Evolutionary conservation across 2,329 filamentous ascomycete species (phyloP), one percentile per base, ranked within the genome.

Genomic region (Botrytis fabae): DNA sequence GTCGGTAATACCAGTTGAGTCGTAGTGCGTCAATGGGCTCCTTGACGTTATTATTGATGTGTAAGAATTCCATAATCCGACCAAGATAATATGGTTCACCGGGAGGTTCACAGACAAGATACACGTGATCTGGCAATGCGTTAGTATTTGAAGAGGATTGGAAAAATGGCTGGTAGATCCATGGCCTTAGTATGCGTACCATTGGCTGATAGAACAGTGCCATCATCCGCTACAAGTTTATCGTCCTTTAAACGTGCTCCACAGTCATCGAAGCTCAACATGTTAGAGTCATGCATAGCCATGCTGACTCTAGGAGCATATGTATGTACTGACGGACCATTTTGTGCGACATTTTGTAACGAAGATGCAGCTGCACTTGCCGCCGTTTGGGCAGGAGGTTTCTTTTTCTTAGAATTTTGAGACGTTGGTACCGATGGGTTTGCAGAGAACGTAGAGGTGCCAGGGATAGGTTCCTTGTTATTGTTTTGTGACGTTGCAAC

Each of bases 1-100:
- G 95, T 59, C 96, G 91, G 82, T 98, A 98, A 83, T 95, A 98
- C 96, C 96, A 99, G 84, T 99, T 99, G 80, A 98, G 93, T 78
- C 95, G 92, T 79, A 99, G 83, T 60, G 93, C 90, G 81, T 98
- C 95, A 76, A 99, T 90, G 1, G 92, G 91, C 74, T 90, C 89
- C 71, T 86, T 87, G 51, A 86, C 84, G 81, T 95, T 89, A 80
- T 95, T 94, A 79, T 95, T 90, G 80, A 87, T 85, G 80, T 97
- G 94, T 78, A 98, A 85, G 81, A 98, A 98, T 82, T 99, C 95
- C 96, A 99, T 99, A 82, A 99, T 96, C 78, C 96, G 93, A 76
- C 93, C 96, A 76, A 99, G 86, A 82, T 99, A 99, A 84, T 99
- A 99, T 72, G 96, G 96, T 84, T 99, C 96, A 70, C 96, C 96